phyloP scores from a whole-genome alignment of 371 early-diverging fungal species.

The Mortierella sp. region DNA sequence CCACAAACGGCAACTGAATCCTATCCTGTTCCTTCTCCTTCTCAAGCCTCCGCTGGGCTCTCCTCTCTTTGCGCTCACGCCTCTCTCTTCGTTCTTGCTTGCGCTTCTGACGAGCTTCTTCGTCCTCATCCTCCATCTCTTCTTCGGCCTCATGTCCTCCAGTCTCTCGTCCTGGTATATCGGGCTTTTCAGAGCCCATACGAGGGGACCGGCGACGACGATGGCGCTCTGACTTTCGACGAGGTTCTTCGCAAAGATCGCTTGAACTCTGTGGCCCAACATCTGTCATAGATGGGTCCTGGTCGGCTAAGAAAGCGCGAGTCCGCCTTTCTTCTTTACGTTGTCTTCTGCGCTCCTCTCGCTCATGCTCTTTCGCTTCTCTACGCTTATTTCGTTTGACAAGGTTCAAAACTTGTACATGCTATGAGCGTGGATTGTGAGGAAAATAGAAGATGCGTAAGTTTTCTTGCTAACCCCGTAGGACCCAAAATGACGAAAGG shows the following conservation, averaged over 20 bases:
- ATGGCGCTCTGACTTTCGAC: conserved; percentile 16
- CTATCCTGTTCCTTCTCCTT: conserved; percentile 14
- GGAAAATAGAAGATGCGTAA: background rate
- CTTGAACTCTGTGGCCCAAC: conserved; percentile 25
- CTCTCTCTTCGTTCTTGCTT: conserved; percentile 35
- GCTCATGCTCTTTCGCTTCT: conserved; percentile 32
- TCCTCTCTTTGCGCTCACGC: conserved; percentile 40
- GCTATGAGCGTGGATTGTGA: conserved; percentile 19
- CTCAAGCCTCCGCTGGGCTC: conserved; percentile 17
- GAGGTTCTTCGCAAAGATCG: conserved; percentile 12
- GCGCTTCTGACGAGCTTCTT: conserved; percentile 26
- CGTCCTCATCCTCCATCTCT: conserved; percentile 13
- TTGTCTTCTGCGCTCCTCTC: conserved; percentile 28
- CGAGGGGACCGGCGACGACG: conserved; percentile 31
- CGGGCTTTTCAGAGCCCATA: conserved; percentile 4
- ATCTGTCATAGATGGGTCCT: conserved; percentile 35
- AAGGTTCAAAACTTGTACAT: conserved; percentile 50
- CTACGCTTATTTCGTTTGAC: conserved; percentile 51
- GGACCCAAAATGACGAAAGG: background rate
- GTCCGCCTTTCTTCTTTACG: conserved; percentile 31
- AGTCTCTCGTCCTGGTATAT: background rate
- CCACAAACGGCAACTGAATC: conserved; percentile 34
- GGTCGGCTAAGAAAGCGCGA: conserved; percentile 10
- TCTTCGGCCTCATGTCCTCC: conserved; percentile 2
- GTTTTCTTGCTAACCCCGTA: background rate